These are phyloP conservation scores for Karstenula rhodostoma DNA, from an alignment of 2,329 filamentous ascomycete species.

Conservation along the genomic window DNA sequence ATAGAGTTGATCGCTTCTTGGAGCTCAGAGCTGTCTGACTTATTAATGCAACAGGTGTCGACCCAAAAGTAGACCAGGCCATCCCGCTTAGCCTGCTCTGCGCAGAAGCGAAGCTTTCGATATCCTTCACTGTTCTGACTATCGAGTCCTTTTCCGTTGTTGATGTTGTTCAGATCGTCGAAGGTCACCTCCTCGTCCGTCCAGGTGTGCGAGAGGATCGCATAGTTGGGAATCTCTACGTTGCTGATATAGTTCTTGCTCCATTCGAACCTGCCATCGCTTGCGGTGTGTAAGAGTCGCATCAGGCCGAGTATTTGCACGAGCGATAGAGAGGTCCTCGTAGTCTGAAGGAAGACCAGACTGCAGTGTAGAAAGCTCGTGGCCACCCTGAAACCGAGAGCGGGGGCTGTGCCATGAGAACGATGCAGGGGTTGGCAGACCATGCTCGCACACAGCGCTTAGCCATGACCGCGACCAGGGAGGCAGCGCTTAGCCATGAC, in stretches of 20 bases:
- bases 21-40: constrained; percentile 9
- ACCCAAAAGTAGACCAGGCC: constrained; percentile 9
- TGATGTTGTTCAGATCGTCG: neutral
- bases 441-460: too few relatives aligned
- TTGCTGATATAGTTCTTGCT: neutral
- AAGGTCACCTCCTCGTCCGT: constrained; percentile 9
- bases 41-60: constrained; percentile 11
- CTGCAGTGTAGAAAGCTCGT: constrained; percentile 14
- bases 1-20: constrained; percentile 11
- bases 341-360: constrained; percentile 16
- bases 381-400: constrained; percentile 9
- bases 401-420: constrained; percentile 3
- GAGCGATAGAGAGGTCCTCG: constrained; percentile 15
- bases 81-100: constrained; percentile 5
- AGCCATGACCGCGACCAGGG: too few relatives aligned
- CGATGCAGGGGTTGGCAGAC: too few relatives aligned
- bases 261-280: constrained; percentile 17
- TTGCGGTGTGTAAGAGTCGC: constrained; percentile 21
- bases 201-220: constrained; percentile 13
- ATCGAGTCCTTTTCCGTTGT: neutral
- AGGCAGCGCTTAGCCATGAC: too few relatives aligned
- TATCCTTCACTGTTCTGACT: neutral
- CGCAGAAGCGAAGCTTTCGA: constrained; percentile 7
- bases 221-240: neutral
- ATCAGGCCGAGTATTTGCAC: constrained; percentile 18